Evolutionary conservation across 2,329 filamentous ascomycete species (phyloP), one percentile per base, ranked within the genome.

Genomic region (Amphichorda felina): DNA sequence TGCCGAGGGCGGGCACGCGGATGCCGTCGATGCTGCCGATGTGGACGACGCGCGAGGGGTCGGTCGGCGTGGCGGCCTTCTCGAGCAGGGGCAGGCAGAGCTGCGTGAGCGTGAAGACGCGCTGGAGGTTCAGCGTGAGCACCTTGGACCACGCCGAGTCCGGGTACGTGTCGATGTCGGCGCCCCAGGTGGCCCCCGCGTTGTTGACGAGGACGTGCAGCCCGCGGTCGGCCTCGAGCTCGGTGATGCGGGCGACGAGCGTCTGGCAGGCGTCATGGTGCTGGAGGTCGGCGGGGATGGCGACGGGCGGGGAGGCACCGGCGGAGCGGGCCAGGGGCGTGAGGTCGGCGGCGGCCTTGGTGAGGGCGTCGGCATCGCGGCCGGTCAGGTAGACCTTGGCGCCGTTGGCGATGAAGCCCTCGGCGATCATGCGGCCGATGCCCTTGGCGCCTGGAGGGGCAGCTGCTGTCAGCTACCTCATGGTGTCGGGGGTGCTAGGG

Each of bases 191-290:
- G 26, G 69, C 72, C 43, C 77, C 77, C 31, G 64, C 69, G 59
- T 82, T 82, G 61, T 81, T 79, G 44, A 81, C 64, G 9, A 81
- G 65, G 30, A 81, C 61, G 47, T 82, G 65, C 16, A 82, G 63
- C 43, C 44, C 35, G 16, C 22, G 15, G 11, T 14, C 7, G 45
- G 50, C 41, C 47, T 77, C 74, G 27, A 59, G 56, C 39, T 57
- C 56, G 26, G 57, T 45, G 17, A 81, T 53, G 46, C 72, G 65
- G 1, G 59, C 55, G 1, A 68, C 72, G 15, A 81, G 61, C 18
- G 57, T 54, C 43, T 65, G 56, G 54, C 72, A 70, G 27, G 73
- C 72, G 25, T 65, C 56, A 16, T 74, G 63, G 41, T 69, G 64
- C 55, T 79, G 75, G 38, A 82, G 68, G 54, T 81, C 69, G n/a